Conservation (phyloP, 805 yeast genomes). For the Clavispora asparagi region DNA sequence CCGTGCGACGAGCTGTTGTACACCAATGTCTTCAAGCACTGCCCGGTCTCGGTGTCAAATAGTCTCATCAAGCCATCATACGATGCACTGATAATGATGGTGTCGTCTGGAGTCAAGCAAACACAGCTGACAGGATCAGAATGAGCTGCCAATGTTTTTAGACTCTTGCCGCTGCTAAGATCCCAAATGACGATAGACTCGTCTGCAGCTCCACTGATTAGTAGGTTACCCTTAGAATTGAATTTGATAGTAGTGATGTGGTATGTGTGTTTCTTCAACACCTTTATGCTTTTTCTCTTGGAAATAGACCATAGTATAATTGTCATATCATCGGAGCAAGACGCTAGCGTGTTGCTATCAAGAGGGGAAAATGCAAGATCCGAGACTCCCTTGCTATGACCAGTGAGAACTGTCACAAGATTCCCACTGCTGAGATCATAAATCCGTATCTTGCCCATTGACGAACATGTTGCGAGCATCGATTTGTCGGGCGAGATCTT, state of each 20-base stretch:
- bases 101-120: constrained; percentile 70
- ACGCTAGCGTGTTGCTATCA: constrained; percentile 64
- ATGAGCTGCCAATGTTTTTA: constrained; percentile 85
- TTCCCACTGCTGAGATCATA: constrained; percentile 18
- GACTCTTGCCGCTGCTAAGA: constrained; percentile 57
- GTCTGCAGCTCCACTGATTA: constrained; percentile 82
- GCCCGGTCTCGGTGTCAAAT: constrained; percentile 85
- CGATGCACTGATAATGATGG: constrained; percentile 80
- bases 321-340: constrained; percentile 83
- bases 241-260: constrained; percentile 72
- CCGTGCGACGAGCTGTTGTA: constrained; percentile 63
- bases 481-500: constrained; percentile 60
- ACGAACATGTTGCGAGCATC: constrained; percentile 47
- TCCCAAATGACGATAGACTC: constrained; percentile 94
- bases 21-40: constrained; percentile 84
- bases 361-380: constrained; percentile 72
- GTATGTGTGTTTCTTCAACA: constrained; percentile 75
- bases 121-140: constrained; percentile 82
- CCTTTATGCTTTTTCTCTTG: constrained; percentile 44
- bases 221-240: constrained; percentile 68
- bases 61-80: constrained; percentile 88
- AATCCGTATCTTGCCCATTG: constrained; percentile 25
- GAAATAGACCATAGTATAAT: constrained; percentile 65
- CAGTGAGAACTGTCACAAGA: constrained; percentile 26
- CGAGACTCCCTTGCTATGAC: constrained; percentile 70